A percentile compares a stretch with the other conserved stretches of the same genome.
phyloP scores from a whole-genome alignment of 208 protist genomes.

The Wallacemonas rigidus region DNA sequence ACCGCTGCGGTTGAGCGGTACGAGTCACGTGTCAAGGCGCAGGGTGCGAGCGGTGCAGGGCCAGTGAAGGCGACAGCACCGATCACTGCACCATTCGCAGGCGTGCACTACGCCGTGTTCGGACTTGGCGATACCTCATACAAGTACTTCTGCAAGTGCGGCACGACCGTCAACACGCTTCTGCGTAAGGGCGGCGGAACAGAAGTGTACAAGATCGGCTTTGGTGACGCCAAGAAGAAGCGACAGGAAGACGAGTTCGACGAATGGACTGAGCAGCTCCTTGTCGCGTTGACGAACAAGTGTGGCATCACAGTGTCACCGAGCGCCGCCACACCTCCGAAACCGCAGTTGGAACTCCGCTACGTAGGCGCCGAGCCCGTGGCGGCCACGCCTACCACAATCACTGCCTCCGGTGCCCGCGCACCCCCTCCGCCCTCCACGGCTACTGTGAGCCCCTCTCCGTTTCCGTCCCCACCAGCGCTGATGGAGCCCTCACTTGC shows the following conservation, averaged over 20 bases:
- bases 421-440: constrained; percentile 11
- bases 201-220: constrained; percentile 55
- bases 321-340: constrained; percentile 32
- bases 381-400: background rate
- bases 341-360: constrained; percentile 46
- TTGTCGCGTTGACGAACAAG: constrained; percentile 38
- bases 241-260: constrained; percentile 70
- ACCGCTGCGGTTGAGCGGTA: constrained; percentile 26
- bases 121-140: constrained; percentile 96
- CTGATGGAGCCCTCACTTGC: constrained; percentile 61
- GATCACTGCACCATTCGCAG: constrained; percentile 35
- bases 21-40: too few relatives aligned
- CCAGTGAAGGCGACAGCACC: background rate
- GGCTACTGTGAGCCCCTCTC: constrained; percentile 28
- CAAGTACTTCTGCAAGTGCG: constrained; percentile 91
- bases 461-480: constrained; percentile 51
- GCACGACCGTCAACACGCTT: constrained; percentile 45
- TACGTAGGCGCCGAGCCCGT: constrained; percentile 8
- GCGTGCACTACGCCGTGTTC: constrained; percentile 89
- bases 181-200: constrained; percentile 59
- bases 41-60: background rate
- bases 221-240: constrained; percentile 59
- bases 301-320: constrained; percentile 35
- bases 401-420: background rate
- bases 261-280: constrained; percentile 64